These are phyloP conservation scores for Paramecium sonneborni DNA, from an alignment of 73 alveolate genomes.

Conservation along the genomic window DNA sequence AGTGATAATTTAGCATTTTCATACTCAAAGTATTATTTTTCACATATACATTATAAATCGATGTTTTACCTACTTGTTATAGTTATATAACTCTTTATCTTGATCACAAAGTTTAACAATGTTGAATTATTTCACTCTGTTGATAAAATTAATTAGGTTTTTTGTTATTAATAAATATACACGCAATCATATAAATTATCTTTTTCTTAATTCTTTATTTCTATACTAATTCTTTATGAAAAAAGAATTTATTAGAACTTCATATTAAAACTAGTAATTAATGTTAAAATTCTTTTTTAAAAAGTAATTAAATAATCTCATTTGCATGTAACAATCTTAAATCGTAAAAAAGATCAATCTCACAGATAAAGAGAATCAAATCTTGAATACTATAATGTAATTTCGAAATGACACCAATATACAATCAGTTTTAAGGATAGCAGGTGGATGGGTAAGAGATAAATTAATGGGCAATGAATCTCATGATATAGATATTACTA, in stretches of 20 bases:
- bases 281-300: conserved; percentile 29
- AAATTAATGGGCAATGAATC: conserved; percentile 90
- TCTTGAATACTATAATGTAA: conserved; percentile 80
- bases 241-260: not conserved
- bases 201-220: no score
- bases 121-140: conserved; percentile 11
- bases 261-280: not conserved
- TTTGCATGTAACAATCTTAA: conserved; percentile 6
- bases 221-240: not conserved
- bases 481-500: conserved; percentile 97
- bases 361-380: conserved; percentile 78
- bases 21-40: conserved; percentile 5
- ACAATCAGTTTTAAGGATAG: conserved; percentile 92
- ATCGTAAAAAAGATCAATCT: conserved; percentile 53
- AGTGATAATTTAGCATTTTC: conserved; percentile 25
- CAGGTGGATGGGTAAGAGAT: conserved; percentile 99
- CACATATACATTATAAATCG: conserved; percentile 19
- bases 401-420: conserved; percentile 68
- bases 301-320: conserved; percentile 31
- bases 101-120: conserved; percentile 14
- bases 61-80: conserved; percentile 47
- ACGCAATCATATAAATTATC: no score
- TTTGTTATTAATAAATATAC: no score
- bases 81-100: not conserved
- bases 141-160: not conserved